Conservation (phyloP, 139 green algal species). For the Pseudopediastrum boryanum region DNA sequence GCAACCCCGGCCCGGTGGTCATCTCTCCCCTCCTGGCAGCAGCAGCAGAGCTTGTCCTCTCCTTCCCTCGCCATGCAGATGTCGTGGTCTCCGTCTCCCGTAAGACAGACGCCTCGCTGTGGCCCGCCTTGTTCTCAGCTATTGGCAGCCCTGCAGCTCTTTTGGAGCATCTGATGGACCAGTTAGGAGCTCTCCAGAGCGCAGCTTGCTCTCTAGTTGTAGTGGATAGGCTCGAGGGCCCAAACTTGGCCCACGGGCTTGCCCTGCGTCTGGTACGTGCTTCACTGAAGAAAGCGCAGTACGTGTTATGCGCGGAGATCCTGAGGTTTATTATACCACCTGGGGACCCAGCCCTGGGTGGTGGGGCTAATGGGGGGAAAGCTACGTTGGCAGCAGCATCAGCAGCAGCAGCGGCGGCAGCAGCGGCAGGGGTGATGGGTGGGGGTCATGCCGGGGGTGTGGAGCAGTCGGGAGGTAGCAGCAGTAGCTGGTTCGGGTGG, state of each 20-base stretch:
- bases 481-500: constrained; percentile 46
- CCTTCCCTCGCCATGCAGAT: constrained; percentile 78
- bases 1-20: constrained; percentile 1
- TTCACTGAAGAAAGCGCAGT: constrained; percentile 61
- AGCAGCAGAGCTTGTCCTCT: constrained; percentile 76
- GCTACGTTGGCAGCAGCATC: not conserved
- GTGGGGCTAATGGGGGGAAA: not conserved
- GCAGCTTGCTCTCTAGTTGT: constrained; percentile 82
- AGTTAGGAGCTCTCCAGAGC: constrained; percentile 58
- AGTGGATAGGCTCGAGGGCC: constrained; percentile 79
- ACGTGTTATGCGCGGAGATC: constrained; percentile 78
- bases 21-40: constrained; percentile 68
- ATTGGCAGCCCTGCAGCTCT: constrained; percentile 75
- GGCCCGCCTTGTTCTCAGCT: constrained; percentile 90
- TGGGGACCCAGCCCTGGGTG: constrained; percentile 17
- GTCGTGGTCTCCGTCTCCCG: constrained; percentile 91
- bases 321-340: constrained; percentile 81
- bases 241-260: constrained; percentile 51
- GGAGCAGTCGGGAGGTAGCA: constrained; percentile 19
- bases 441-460: not conserved
- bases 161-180: constrained; percentile 67
- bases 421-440: constrained; percentile 1
- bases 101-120: constrained; percentile 94
- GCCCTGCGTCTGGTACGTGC: constrained; percentile 70
- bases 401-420: constrained; percentile 7